phyloP scores from a whole-genome alignment of 805 yeast genomes.

The Monosporozyma yasuniensis region DNA sequence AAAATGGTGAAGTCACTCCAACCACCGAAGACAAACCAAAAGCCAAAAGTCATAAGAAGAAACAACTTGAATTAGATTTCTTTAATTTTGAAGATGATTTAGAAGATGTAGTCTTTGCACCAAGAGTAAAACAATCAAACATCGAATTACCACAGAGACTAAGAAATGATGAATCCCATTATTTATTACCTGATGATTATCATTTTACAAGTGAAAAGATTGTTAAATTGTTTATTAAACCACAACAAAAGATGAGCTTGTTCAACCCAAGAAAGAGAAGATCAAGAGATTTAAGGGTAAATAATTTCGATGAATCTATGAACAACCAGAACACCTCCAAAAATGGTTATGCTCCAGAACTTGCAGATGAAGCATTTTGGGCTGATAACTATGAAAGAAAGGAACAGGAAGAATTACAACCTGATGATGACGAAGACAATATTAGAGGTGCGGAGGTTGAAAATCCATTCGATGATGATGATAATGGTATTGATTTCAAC shows the following conservation, averaged over 20 bases:
- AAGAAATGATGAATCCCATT: slow-evolving; percentile 35
- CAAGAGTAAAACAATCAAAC: slow-evolving; percentile 23
- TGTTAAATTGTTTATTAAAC: slow-evolving; percentile 60
- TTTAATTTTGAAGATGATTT: slow-evolving; percentile 30
- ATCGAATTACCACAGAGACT: slow-evolving; percentile 37
- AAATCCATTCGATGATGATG: slow-evolving; percentile 33
- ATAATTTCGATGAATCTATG: neutral
- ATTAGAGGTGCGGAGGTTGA: slow-evolving; percentile 18
- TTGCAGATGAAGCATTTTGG: slow-evolving; percentile 64
- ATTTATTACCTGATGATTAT: slow-evolving; percentile 62
- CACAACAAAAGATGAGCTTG: slow-evolving; percentile 38
- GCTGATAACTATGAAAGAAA: slow-evolving; percentile 48
- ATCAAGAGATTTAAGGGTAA: neutral
- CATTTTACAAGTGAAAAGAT: slow-evolving; percentile 63
- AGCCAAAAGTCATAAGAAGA: slow-evolving; percentile 21
- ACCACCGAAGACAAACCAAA: slow-evolving; percentile 13
- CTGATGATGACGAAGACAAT: slow-evolving; percentile 16
- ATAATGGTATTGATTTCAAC: slow-evolving; percentile 28
- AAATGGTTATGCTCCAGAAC: slow-evolving; percentile 24
- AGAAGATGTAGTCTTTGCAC: slow-evolving; percentile 35
- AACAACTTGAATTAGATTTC: slow-evolving; percentile 38
- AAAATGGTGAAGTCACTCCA: slow-evolving; percentile 8
- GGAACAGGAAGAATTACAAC: slow-evolving; percentile 29
- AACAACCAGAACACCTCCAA: neutral
- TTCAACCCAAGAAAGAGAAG: slow-evolving; percentile 15